Evolutionary conservation across 306 rosid genomes (phyloP), one percentile per base, ranked within the genome.

Genomic region (Cercis canadensis): DNA sequence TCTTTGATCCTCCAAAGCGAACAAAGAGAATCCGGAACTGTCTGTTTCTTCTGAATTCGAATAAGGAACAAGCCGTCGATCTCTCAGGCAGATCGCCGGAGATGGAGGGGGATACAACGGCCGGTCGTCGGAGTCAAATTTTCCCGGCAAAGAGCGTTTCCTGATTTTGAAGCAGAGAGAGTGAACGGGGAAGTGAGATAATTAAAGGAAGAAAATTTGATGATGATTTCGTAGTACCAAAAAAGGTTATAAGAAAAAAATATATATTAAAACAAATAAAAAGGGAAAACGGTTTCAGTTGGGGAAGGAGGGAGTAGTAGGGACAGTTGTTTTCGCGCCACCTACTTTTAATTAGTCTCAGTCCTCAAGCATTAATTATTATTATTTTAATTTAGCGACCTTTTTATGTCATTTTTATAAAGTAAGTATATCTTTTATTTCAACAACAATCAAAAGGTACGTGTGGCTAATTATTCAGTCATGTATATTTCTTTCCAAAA

Each of bases 241-340:
- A 67, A 50, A 21, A 52, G n/a, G n/a, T n/a, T n/a, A n/a, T n/a
- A n/a, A 34, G 0, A 0, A 16, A 65, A 19, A 45, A 69, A 14
- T 11, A 24, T 33, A 50, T 46, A 71, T 34, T 41, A 50, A 57
- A 65, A 9, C 2, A n/a, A 47, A 60, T 24, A 24, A 54, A 31
- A 59, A 15, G 39, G 73, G 50, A 62, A 82, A 84, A 84, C 90
- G 84, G 87, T 81, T 88, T 81, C 82, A 19, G 89, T 84, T 76
- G 68, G 65, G 63, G 69, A 67, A 32, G 59, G 69, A 24, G 82
- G 73, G 66, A 71, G 61, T 21, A 34, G 72, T 66, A 16, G 80
- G 74, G 72, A 43, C 74, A 8, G 80, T 81, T 84, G 69, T 63
- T 86, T 84, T 86, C 84, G 90, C 95, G 97, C 97, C 95, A 82